phyloP scores from a whole-genome alignment of 176 grass and related monocot species.

The Aegilops bicornis region DNA sequence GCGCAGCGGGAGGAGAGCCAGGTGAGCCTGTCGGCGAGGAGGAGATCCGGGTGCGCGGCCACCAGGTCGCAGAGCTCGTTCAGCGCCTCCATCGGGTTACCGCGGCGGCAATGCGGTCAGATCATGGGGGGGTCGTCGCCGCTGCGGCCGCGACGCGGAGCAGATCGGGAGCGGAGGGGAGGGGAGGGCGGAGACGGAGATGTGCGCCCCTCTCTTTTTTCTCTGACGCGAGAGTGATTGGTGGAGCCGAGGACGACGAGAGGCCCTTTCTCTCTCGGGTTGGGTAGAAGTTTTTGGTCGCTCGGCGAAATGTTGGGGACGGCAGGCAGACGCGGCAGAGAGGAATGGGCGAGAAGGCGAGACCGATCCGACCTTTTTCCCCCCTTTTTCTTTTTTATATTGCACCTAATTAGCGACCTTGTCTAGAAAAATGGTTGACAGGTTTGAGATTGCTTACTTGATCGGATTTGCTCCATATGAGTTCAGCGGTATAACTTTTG shows the following conservation, averaged over 20 bases:
- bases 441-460: no score
- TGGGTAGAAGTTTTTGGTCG: not conserved
- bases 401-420: no score
- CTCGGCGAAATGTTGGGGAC: not conserved
- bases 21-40: constrained; percentile 89
- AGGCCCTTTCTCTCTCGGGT: not conserved
- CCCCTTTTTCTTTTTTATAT: no score
- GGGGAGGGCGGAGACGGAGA: constrained; percentile 28
- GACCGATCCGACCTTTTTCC: no score
- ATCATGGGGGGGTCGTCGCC: constrained; percentile 31
- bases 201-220: constrained; percentile 23
- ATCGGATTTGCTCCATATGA: no score
- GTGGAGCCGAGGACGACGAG: constrained; percentile 37
- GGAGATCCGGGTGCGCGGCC: constrained; percentile 82
- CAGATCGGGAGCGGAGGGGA: constrained; percentile 29
- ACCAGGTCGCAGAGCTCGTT: constrained; percentile 96
- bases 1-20: constrained; percentile 92
- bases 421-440: no score
- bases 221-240: constrained; percentile 42
- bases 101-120: constrained; percentile 44
- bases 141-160: constrained; percentile 12
- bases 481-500: no score
- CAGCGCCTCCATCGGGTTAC: constrained; percentile 75
- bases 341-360: no score
- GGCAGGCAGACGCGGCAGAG: no score